These are phyloP conservation scores for Globisporangium alternatum DNA, from an alignment of 352 stramenopile genomes.

Conservation along the genomic window DNA sequence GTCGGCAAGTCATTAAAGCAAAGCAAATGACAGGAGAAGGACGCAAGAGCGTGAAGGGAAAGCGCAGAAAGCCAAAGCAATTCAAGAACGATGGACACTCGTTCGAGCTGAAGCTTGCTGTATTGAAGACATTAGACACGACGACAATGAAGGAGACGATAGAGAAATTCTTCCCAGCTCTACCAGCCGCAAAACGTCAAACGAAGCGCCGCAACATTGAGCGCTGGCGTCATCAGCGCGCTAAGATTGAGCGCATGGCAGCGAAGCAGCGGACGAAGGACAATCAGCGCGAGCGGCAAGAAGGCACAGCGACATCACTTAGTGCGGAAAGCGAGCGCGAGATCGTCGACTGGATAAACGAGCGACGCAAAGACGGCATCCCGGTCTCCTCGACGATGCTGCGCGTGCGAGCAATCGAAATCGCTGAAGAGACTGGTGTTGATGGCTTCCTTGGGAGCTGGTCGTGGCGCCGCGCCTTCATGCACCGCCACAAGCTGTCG, in stretches of 20 bases:
- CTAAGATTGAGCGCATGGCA: neutral
- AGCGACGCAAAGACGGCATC: neutral
- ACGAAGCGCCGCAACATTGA: neutral
- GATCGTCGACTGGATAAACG: neutral
- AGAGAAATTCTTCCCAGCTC: neutral
- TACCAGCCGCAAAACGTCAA: neutral
- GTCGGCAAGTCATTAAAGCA: neutral
- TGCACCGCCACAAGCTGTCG: neutral
- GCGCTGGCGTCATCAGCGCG: neutral
- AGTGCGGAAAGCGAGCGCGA: neutral
- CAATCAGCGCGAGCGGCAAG: neutral
- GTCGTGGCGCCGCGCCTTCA: slow-evolving; percentile 5
- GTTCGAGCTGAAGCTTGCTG: slow-evolving; percentile 8
- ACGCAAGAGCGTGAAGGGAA: neutral
- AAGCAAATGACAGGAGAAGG: neutral
- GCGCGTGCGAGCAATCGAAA: neutral
- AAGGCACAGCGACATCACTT: neutral
- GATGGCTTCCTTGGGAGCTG: neutral
- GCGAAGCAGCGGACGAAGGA: neutral
- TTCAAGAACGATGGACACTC: slow-evolving; percentile 6
- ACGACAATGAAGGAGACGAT: slow-evolving; percentile 4
- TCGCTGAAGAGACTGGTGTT: neutral
- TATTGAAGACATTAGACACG: neutral
- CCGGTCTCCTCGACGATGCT: neutral
- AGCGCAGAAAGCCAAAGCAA: slow-evolving; percentile 1